These are phyloP conservation scores for Solanum piurae DNA, from an alignment of 257 asterid genomes.

Conservation along the genomic window DNA sequence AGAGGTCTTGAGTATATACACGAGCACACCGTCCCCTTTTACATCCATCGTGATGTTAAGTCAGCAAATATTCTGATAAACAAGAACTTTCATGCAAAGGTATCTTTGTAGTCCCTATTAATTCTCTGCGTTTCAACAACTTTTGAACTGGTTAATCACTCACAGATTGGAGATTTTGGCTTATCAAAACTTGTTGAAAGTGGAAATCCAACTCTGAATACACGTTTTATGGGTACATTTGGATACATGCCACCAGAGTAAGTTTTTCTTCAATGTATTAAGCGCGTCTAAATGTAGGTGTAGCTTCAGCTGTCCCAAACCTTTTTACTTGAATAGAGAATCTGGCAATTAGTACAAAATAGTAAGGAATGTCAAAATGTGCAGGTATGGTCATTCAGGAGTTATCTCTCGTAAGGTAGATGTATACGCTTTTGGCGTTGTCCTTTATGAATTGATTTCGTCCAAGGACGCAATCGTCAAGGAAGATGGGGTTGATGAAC, in stretches of 20 bases:
- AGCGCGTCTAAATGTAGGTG: background rate
- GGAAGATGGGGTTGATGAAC: conserved; percentile 37
- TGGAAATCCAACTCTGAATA: conserved; percentile 66
- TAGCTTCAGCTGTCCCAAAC: background rate
- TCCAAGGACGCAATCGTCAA: conserved; percentile 84
- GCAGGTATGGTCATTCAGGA: conserved; percentile 87
- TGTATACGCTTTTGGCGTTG: conserved; percentile 92
- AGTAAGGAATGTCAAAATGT: background rate
- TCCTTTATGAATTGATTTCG: conserved; percentile 74
- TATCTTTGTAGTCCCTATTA: conserved; percentile 11
- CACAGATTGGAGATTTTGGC: conserved; percentile 90
- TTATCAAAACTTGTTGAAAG: conserved; percentile 82
- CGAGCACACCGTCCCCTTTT: conserved; percentile 86
- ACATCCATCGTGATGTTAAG: conserved; percentile 92
- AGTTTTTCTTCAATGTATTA: conserved; percentile 11
- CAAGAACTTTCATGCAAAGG: conserved; percentile 77
- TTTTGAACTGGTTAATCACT: background rate
- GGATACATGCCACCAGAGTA: conserved; percentile 99
- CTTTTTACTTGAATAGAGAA: background rate
- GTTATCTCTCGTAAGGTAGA: conserved; percentile 81
- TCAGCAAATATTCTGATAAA: conserved; percentile 86
- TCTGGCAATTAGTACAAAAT: background rate
- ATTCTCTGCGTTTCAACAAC: background rate
- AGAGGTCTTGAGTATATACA: conserved; percentile 96
- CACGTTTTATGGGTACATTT: conserved; percentile 87